A percentile compares a stretch with the other conserved stretches of the same genome.
phyloP scores from a whole-genome alignment of 1,139 yeast species.

The Ogataea hybrid region DNA sequence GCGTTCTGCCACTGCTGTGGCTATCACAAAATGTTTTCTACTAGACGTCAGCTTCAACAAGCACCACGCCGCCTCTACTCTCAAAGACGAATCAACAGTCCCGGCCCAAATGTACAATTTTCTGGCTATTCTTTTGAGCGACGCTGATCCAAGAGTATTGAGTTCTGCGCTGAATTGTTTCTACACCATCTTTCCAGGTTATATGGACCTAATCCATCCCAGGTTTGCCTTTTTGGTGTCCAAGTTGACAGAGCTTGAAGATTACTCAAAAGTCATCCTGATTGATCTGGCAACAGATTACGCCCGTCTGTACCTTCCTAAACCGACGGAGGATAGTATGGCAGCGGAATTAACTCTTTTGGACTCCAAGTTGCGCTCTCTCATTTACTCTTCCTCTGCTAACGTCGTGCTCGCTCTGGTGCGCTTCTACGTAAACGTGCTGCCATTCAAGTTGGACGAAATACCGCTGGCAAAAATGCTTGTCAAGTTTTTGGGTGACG shows the following conservation, averaged over 20 bases:
- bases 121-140: conserved; percentile 57
- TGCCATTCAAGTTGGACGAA: conserved; percentile 15
- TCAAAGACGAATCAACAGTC: conserved; percentile 33
- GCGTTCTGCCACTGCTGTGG: conserved; percentile 75
- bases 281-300: conserved; percentile 70
- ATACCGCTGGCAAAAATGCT: conserved; percentile 16
- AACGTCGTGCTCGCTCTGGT: conserved; percentile 23
- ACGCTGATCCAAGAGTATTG: conserved; percentile 63
- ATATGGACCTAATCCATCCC: conserved; percentile 68
- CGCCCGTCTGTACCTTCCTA: conserved; percentile 55
- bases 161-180: conserved; percentile 65
- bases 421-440: conserved; percentile 18
- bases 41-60: conserved; percentile 38
- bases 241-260: conserved; percentile 57
- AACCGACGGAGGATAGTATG: conserved; percentile 37
- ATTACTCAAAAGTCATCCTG: conserved; percentile 67
- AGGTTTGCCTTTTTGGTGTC: conserved; percentile 63
- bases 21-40: conserved; percentile 63
- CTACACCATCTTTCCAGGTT: conserved; percentile 52
- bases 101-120: conserved; percentile 45
- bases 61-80: conserved; percentile 34
- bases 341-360: conserved; percentile 16
- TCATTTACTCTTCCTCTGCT: conserved; percentile 20
- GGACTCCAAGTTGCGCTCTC: conserved; percentile 8
- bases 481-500: conserved; percentile 17